Base-by-base conservation (phyloP, 2,329 filamentous ascomycete species). In the Claviceps citrina region DNA sequence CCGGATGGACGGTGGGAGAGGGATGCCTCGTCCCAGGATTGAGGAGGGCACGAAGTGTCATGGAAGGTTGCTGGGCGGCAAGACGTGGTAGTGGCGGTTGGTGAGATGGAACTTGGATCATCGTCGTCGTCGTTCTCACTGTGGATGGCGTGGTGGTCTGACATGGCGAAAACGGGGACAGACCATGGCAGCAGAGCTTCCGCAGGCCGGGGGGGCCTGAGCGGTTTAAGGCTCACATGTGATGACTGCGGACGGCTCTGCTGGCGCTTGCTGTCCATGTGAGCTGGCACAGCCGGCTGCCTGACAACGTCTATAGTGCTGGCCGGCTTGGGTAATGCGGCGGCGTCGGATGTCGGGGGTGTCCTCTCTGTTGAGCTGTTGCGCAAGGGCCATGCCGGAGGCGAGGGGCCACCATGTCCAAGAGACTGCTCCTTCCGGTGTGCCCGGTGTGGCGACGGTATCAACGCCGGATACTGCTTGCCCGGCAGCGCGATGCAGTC, bases 381-480 rank as follows among this genome's bases (percentile, higher is more conserved):
- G 20, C 50, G 48, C 24, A 56, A 46, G 12, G 54, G 54, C 54
- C 50, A 54, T 2, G 47, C 39, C 8, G 51, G 42, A 36, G 52
- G 15, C 18, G 24, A 7, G 48, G 45, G 18, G 54, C 52, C 16
- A 3, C 7, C 34, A 3, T 20, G 24, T 18, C 10, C 15, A 3
- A 20, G n/a, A 19, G 36, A 28, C 27, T 19, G 36, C 36, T 37
- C 32, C 24, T 16, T 44, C 36, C 33, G 46, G n/a, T 52, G 49
- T n/a, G 53, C 44, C 36, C 33, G 46, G n/a, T 52, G 49, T n/a
- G 53, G 52, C 7, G 53, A 51, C 10, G 56, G 49, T 7, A 57
- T 51, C 44, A 57, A 42, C 10, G 55, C 55, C 16, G 54, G 53
- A 41, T 55, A 55, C 18, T 58, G 55, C 44, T 55, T 56, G 35